Conservation (phyloP, 352 stramenopile species). For the Phytopythium vexans region DNA sequence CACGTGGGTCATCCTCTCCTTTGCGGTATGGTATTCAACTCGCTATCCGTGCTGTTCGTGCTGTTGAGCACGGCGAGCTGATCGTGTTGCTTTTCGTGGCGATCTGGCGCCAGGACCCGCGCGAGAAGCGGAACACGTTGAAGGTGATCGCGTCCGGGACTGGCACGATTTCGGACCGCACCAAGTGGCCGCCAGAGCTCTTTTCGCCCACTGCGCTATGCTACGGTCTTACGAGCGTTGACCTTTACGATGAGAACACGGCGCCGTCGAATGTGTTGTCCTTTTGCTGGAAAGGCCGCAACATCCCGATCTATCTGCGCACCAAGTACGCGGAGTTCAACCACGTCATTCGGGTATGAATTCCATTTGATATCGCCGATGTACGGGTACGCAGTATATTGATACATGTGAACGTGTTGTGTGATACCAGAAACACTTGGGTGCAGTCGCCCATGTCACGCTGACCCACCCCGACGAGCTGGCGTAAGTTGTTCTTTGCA, state of each 20-base stretch:
- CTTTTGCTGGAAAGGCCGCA: slow-evolving; percentile 89
- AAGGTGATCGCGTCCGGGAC: slow-evolving; percentile 65
- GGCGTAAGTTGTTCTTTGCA: slow-evolving; percentile 35
- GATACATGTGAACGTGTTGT: slow-evolving; percentile 1
- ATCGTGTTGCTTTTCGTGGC: background rate
- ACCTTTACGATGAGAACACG: slow-evolving; percentile 62
- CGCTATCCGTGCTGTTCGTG: slow-evolving; percentile 1
- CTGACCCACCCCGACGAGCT: slow-evolving; percentile 76
- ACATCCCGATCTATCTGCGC: slow-evolving; percentile 77
- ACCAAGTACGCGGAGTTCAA: slow-evolving; percentile 89
- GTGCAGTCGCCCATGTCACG: slow-evolving; percentile 68
- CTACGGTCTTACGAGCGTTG: slow-evolving; percentile 75
- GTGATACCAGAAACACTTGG: slow-evolving; percentile 68
- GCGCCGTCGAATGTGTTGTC: slow-evolving; percentile 72
- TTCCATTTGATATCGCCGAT: background rate
- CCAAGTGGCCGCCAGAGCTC: slow-evolving; percentile 71
- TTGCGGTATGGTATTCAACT: slow-evolving; percentile 45
- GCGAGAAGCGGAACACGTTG: slow-evolving; percentile 79
- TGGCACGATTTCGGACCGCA: slow-evolving; percentile 63
- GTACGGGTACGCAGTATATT: slow-evolving; percentile 1
- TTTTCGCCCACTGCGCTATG: slow-evolving; percentile 78
- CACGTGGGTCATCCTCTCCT: slow-evolving; percentile 73
- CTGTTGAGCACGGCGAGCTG: background rate
- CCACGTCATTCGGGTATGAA: slow-evolving; percentile 74
- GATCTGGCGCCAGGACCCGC: slow-evolving; percentile 45